Base-by-base conservation (phyloP, 78 protist genomes). In the Bigelowiella natans region DNA sequence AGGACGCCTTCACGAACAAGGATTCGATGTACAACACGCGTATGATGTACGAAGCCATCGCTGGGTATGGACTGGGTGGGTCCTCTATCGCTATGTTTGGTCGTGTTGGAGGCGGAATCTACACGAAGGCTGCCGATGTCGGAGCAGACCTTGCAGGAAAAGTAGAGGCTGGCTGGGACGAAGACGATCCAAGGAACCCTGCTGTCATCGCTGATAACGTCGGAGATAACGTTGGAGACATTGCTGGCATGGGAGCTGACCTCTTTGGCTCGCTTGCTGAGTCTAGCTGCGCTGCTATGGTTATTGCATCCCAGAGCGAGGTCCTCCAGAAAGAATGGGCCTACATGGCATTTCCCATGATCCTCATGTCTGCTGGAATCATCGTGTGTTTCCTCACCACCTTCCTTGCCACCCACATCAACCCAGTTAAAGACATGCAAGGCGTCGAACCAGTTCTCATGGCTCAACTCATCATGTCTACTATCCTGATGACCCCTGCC, bases 211-310 rank as follows among this genome's bases (percentile, higher is more conserved):
- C 96, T 1, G 96, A 95, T 92, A 93, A 93, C 90, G 95, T 95
- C 29, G 96, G 96, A 1, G 96, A 95, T 90, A 93, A 95, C 88
- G 96, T 95, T 39, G 96, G 96, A 11, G 96, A 95, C 93, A 89
- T 94, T 7, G 96, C 96, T 1, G 96, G 96, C 36, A 93, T 95
- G 96, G 95, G 95, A 29, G 90, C 94, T 29, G 96, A 95, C n/a
- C 89, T 95, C 38, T 95, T 95, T 40, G 96, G 89, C 2, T 93
- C 95, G 30, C 94, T 90, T 40, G 96, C 38, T 1, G 96, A 86
- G 88, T 85, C 94, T 28, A 2, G 85, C 29, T 83, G 87, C 88
- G 96, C 96, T 29, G 93, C 95, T n/a, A 1, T 85, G 86, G 51
- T 51, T 18, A 51, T 51, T 51, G 73, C 73, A 18, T 7, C 73